A percentile compares a stretch with the other conserved stretches of the same genome.
Evolutionary conservation across 306 rosid genomes (phyloP).

Genomic region (Cyamopsis tetragonoloba): DNA sequence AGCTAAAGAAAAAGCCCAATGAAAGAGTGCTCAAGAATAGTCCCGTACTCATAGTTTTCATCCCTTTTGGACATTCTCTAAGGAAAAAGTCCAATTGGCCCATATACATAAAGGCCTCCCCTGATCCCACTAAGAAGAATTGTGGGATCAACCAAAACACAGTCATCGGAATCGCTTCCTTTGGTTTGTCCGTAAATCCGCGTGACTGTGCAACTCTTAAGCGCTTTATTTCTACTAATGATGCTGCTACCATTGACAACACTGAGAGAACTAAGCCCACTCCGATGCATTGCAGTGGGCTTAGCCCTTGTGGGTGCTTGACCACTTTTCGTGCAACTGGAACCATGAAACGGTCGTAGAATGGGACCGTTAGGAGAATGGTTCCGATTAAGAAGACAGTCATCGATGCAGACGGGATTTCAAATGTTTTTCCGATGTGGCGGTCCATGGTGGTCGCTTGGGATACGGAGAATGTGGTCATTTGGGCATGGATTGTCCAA

Average conservation of each 20-base stretch:
- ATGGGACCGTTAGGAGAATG: conserved; percentile 65
- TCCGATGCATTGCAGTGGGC: conserved; percentile 68
- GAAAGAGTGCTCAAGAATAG: conserved; percentile 76
- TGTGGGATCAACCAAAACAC: conserved; percentile 87
- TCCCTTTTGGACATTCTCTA: conserved; percentile 83
- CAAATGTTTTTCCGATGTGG: conserved; percentile 58
- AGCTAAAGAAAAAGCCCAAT: conserved; percentile 75
- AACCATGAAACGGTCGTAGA: conserved; percentile 56
- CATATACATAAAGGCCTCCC: conserved; percentile 80
- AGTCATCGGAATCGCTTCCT: conserved; percentile 39
- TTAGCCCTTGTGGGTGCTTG: conserved; percentile 49
- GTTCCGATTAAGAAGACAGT: conserved; percentile 75
- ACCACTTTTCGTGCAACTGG: conserved; percentile 45
- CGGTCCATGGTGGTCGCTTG: conserved; percentile 87
- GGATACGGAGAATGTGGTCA: conserved; percentile 85
- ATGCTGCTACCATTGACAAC: conserved; percentile 57
- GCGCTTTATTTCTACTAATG: conserved; percentile 53
- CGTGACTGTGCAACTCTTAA: conserved; percentile 34
- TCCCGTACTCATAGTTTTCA: conserved; percentile 94
- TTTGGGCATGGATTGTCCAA: conserved; percentile 82
- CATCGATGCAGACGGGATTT: conserved; percentile 76
- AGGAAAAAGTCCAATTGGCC: conserved; percentile 83
- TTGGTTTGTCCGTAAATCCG: conserved; percentile 29
- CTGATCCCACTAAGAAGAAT: conserved; percentile 71
- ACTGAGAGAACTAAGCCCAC: conserved; percentile 60